Evolutionary conservation across 73 alveolate genomes (phyloP).

Genomic region (Symbiodinium pilosum): DNA sequence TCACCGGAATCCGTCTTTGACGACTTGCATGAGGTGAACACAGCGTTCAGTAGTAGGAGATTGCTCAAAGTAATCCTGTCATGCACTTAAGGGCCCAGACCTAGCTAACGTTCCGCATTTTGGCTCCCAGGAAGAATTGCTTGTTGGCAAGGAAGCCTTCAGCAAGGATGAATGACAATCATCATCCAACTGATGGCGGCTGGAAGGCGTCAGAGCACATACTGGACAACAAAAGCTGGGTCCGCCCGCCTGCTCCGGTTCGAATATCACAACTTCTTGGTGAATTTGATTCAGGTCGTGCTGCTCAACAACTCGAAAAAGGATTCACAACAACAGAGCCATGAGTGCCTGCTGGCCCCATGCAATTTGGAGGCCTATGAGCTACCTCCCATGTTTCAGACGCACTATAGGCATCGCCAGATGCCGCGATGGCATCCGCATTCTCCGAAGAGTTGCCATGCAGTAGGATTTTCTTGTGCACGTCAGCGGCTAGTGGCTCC

Average conservation of each 20-base stretch:
- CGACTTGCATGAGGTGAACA: too few relatives aligned
- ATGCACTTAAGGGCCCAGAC: too few relatives aligned
- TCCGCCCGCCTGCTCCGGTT: conserved; percentile 30
- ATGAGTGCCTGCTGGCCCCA: not conserved
- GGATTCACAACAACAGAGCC: conserved; percentile 34
- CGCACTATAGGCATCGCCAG: conserved; percentile 38
- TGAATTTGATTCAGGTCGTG: conserved; percentile 16
- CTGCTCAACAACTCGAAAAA: conserved; percentile 7
- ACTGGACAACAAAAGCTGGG: not conserved
- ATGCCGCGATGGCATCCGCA: conserved; percentile 45
- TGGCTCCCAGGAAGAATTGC: too few relatives aligned
- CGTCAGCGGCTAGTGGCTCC: conserved; percentile 21
- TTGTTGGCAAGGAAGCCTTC: too few relatives aligned
- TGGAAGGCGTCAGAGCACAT: not conserved
- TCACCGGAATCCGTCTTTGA: too few relatives aligned
- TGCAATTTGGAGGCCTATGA: conserved; percentile 15
- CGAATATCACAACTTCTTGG: conserved; percentile 28
- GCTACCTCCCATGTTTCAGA: conserved; percentile 7
- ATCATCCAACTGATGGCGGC: too few relatives aligned
- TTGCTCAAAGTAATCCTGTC: too few relatives aligned
- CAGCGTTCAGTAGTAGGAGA: too few relatives aligned
- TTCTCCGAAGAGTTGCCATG: conserved; percentile 39
- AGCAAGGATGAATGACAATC: too few relatives aligned
- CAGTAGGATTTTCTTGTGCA: conserved; percentile 44
- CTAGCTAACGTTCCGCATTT: too few relatives aligned